phyloP scores from a whole-genome alignment of 2,329 filamentous ascomycete genomes.

The Diaporthe citri region DNA sequence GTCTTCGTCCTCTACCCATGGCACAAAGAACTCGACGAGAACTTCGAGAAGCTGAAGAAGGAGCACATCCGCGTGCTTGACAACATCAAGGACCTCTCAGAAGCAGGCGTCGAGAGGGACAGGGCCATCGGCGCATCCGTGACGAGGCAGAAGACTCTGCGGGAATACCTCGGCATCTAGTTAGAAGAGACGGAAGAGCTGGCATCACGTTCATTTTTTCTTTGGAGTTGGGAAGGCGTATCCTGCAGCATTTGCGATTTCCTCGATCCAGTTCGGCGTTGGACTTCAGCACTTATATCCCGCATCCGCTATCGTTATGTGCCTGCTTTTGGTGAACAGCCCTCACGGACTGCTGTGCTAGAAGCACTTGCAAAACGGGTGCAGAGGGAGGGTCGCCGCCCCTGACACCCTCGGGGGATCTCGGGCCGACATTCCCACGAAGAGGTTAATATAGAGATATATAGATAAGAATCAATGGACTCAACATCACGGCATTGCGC shows the following conservation, averaged over 20 bases:
- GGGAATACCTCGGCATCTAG: constrained; percentile 15
- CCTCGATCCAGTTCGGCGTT: constrained; percentile 1
- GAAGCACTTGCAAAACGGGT: constrained; percentile 3
- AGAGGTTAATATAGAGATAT: not conserved
- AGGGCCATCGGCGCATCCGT: constrained; percentile 14
- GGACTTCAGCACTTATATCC: not conserved
- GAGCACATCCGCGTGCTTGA: constrained; percentile 64
- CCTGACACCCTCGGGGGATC: not conserved
- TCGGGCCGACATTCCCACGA: not conserved
- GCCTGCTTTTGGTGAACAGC: not conserved
- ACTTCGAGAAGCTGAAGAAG: constrained; percentile 69
- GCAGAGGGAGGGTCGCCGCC: not conserved
- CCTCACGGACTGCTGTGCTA: not conserved
- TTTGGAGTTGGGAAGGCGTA: constrained; percentile 23
- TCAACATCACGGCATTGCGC: not conserved
- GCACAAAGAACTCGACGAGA: constrained; percentile 74
- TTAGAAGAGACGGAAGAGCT: not conserved
- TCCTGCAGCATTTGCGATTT: constrained; percentile 20
- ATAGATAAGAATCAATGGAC: not conserved
- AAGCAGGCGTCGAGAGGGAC: constrained; percentile 21
- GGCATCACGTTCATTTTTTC: not conserved
- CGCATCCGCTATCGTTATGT: not conserved
- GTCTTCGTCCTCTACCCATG: constrained; percentile 79
- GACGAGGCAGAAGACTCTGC: constrained; percentile 24
- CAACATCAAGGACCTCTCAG: constrained; percentile 22